Conservation (phyloP, 306 rosid species). For the Trifolium fragiferum region DNA sequence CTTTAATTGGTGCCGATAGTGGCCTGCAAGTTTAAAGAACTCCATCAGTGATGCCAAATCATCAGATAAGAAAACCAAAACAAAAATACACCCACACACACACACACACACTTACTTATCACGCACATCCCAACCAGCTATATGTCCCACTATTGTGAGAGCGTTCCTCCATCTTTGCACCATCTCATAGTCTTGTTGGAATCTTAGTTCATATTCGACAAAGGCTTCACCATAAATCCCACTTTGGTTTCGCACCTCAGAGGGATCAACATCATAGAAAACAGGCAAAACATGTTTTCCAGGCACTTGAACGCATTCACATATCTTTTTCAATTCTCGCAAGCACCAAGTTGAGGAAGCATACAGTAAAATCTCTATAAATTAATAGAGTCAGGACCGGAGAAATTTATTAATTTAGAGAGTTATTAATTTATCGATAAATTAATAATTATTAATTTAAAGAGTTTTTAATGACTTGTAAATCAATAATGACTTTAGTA, state of each 20-base stretch:
- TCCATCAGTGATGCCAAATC: neutral
- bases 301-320: neutral
- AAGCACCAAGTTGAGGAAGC: neutral
- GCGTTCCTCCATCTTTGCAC: slow-evolving; percentile 7
- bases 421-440: no score
- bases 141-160: neutral
- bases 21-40: neutral
- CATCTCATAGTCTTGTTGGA: neutral
- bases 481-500: no score
- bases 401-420: no score
- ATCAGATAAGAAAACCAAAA: neutral
- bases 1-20: neutral
- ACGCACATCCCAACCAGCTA: slow-evolving; percentile 32
- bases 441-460: no score
- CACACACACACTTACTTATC: slow-evolving; percentile 16
- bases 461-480: no score
- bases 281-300: neutral
- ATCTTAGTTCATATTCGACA: neutral
- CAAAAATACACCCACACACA: no score
- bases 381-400: no score
- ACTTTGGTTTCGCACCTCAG: neutral
- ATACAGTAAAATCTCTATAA: no score
- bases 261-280: neutral
- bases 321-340: neutral
- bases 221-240: neutral